phyloP scores from a whole-genome alignment of 768 basidiomycete species.

The Sporobolomyces phaffii region DNA sequence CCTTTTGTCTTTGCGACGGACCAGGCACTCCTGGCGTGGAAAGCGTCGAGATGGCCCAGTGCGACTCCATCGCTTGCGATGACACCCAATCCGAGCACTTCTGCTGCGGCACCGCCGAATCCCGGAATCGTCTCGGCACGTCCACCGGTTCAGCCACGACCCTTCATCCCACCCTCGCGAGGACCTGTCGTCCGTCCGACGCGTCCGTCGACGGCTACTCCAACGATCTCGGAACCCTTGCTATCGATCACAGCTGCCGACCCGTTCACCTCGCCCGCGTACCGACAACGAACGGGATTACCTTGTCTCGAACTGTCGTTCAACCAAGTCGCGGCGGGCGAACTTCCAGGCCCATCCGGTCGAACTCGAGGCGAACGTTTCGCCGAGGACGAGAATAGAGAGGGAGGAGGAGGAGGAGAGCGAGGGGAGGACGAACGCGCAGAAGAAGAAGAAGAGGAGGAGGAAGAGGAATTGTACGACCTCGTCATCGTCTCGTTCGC shows the following conservation, averaged over 20 bases:
- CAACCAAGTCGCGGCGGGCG: constrained; percentile 53
- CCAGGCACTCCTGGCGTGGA: constrained; percentile 19
- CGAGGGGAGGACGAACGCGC: not conserved
- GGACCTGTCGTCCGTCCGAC: constrained; percentile 21
- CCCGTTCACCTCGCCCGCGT: constrained; percentile 61
- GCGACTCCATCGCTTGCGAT: not conserved
- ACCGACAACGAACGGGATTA: constrained; percentile 54
- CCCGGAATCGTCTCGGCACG: not conserved
- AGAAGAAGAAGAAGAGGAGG: not conserved
- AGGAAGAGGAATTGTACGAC: constrained; percentile 49
- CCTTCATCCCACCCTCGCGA: constrained; percentile 8
- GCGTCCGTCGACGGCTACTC: constrained; percentile 3
- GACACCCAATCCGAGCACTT: not conserved
- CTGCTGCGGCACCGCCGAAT: not conserved
- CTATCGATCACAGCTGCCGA: constrained; percentile 25
- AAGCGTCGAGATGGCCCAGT: constrained; percentile 10
- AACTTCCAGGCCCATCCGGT: constrained; percentile 20
- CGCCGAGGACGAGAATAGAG: not conserved
- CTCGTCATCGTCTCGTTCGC: constrained; percentile 70
- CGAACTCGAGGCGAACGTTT: not conserved
- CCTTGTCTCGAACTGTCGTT: constrained; percentile 60
- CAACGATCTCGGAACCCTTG: constrained; percentile 31
- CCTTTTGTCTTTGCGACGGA: not conserved
- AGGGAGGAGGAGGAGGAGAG: not conserved
- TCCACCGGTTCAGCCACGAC: not conserved